phyloP scores from a whole-genome alignment of 106 monocot species.

The Platanthera zijinensis region DNA sequence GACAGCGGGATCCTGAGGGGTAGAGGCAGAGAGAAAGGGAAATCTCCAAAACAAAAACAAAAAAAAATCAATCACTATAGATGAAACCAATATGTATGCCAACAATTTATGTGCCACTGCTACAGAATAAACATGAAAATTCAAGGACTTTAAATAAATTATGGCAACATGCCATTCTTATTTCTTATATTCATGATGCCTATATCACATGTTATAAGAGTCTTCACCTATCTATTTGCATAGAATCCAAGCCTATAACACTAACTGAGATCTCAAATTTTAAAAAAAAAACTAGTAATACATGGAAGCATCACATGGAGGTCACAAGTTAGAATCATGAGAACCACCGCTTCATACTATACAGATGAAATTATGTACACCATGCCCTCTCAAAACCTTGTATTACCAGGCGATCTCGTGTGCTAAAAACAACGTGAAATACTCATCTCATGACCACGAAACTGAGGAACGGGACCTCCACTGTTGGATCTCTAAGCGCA shows the following conservation, averaged over 20 bases:
- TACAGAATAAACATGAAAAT: too few relatives aligned
- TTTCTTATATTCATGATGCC: not conserved
- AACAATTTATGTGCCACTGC: too few relatives aligned
- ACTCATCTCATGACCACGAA: not conserved
- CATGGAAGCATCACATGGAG: not conserved
- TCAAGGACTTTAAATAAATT: too few relatives aligned
- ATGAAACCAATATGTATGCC: too few relatives aligned
- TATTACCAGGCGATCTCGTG: not conserved
- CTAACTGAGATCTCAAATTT: not conserved
- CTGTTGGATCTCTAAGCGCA: slow-evolving; percentile 53
- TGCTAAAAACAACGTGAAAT: not conserved
- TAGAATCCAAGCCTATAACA: not conserved
- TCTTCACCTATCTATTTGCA: not conserved
- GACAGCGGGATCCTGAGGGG: too few relatives aligned
- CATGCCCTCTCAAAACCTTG: not conserved
- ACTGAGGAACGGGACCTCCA: slow-evolving; percentile 36
- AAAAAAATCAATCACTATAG: too few relatives aligned
- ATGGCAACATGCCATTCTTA: not conserved
- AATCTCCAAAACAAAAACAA: too few relatives aligned
- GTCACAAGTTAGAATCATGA: not conserved
- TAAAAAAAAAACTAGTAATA: not conserved
- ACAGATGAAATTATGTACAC: not conserved
- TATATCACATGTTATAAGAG: not conserved
- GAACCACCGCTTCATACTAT: not conserved
- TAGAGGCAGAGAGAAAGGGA: too few relatives aligned